Evolutionary conservation across 192 early-diverging fungal genomes (phyloP), one percentile per base, ranked within the genome.

Genomic region (Lobosporangium transversale): DNA sequence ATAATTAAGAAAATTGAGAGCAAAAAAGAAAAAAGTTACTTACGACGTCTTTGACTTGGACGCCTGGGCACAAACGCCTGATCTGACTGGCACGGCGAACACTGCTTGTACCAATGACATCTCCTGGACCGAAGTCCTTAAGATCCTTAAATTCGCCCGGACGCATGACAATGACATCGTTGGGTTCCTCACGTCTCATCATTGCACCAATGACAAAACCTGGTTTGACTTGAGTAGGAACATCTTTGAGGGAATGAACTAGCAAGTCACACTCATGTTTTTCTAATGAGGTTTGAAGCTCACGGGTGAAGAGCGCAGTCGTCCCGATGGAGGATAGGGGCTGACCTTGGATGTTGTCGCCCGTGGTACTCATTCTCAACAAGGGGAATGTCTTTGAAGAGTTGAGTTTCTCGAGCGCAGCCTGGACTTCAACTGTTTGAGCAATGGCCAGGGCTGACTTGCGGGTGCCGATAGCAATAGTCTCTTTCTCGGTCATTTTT

Each of bases 211-310:
- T 67, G 0, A 73, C 48, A 93, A 97, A 95, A 40, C 93, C 91
- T 7, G 79, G 70, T 10, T 96, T 95, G 40, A 97, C 69, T 29
- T 79, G 84, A 26, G 97, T 97, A 14, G 94, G 95, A 53, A 98
- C 80, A 67, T 98, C 97, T 80, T 98, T 98, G 33, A 98, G 85
- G 21, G 93, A 94, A 69, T 98, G 97, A 4, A 97, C 96, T 33
- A 98, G 90, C 18, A 97, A 53, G 71, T 97, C 92, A 26, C 95
- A 91, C 12, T 69, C 68, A 6, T 83, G 61, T 10, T 84, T 79
- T 15, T 83, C 82, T 20, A 98, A 83, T 2, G 94, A 90, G 1
- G 90, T 69, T 66, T 97, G 95, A 3, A 97, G 85, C 54, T 97
- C 96, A 63, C 94, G 95, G 42, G 95, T 95, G 57, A 97, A 97